These are phyloP conservation scores for Stachybotrys elegans DNA, from an alignment of 2,329 filamentous ascomycete species.

Conservation along the genomic window DNA sequence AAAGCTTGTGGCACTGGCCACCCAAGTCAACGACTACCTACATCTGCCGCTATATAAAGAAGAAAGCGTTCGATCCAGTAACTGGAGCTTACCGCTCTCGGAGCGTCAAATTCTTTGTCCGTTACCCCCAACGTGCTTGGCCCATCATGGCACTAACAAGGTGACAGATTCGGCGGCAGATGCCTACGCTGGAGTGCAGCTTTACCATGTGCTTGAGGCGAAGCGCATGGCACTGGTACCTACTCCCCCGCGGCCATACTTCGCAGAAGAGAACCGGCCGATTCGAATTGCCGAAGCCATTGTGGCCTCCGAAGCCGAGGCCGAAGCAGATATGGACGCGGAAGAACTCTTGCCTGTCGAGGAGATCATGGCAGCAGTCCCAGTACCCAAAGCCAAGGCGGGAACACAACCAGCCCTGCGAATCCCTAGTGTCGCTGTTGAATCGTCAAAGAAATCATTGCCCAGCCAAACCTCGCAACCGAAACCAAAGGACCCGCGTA, in stretches of 20 bases:
- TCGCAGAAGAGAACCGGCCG: slow-evolving; percentile 61
- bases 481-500: slow-evolving; percentile 28
- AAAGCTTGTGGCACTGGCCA: slow-evolving; percentile 58
- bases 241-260: slow-evolving; percentile 63
- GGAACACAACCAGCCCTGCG: no score
- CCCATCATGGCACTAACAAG: not conserved
- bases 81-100: slow-evolving; percentile 65
- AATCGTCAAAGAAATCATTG: not conserved
- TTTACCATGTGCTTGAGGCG: slow-evolving; percentile 68
- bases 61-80: slow-evolving; percentile 59
- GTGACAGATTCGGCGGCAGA: slow-evolving; percentile 69
- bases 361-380: no score
- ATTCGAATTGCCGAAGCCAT: slow-evolving; percentile 44
- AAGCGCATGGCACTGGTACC: slow-evolving; percentile 63
- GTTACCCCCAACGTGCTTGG: slow-evolving; percentile 20
- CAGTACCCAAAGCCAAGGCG: no score
- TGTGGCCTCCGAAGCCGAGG: slow-evolving; percentile 17
- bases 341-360: not conserved
- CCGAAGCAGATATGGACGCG: slow-evolving; percentile 7
- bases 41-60: slow-evolving; percentile 73
- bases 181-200: slow-evolving; percentile 71
- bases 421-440: no score
- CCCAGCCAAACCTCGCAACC: slow-evolving; percentile 11
- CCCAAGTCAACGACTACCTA: slow-evolving; percentile 66
- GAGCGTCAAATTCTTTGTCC: slow-evolving; percentile 65